Evolutionary conservation across 352 stramenopile genomes (phyloP).

Genomic region (Bremia lactucae): DNA sequence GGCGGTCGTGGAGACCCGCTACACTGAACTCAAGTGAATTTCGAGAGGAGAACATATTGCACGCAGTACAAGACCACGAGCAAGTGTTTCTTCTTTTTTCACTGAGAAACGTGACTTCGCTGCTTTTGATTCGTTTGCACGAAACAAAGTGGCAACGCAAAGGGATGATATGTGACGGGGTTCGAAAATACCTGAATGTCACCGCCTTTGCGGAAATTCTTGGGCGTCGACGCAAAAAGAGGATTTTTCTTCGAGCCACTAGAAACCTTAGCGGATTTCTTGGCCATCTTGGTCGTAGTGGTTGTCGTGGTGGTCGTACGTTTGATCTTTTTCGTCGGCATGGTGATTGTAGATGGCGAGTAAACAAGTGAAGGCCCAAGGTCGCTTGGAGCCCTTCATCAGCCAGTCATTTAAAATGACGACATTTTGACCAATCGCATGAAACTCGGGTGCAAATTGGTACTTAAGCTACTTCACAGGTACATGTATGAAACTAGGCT

Average conservation of each 20-base stretch:
- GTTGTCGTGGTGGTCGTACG: slow-evolving; percentile 53
- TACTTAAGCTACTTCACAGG: no score
- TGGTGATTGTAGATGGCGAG: slow-evolving; percentile 78
- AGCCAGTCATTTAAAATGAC: slow-evolving; percentile 21
- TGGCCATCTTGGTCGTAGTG: slow-evolving; percentile 30
- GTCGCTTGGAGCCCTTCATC: background rate
- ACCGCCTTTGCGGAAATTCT: slow-evolving; percentile 93
- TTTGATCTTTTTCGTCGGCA: slow-evolving; percentile 85
- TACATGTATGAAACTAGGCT: no score
- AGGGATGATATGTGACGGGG: slow-evolving; percentile 7
- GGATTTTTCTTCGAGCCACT: slow-evolving; percentile 82
- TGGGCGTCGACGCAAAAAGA: slow-evolving; percentile 90
- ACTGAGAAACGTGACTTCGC: slow-evolving; percentile 20
- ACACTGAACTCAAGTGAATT: slow-evolving; percentile 38
- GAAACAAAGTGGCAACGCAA: slow-evolving; percentile 5
- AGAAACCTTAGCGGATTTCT: slow-evolving; percentile 62
- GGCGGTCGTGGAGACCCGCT: slow-evolving; percentile 86
- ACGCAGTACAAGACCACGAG: background rate
- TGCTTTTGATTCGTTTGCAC: background rate
- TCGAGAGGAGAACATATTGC: background rate
- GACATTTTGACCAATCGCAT: slow-evolving; percentile 13
- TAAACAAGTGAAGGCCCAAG: slow-evolving; percentile 48
- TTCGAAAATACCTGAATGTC: slow-evolving; percentile 89
- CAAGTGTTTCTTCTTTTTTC: background rate
- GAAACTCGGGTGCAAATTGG: background rate